phyloP scores from a whole-genome alignment of 768 basidiomycete genomes.

The Terana coerulea region DNA sequence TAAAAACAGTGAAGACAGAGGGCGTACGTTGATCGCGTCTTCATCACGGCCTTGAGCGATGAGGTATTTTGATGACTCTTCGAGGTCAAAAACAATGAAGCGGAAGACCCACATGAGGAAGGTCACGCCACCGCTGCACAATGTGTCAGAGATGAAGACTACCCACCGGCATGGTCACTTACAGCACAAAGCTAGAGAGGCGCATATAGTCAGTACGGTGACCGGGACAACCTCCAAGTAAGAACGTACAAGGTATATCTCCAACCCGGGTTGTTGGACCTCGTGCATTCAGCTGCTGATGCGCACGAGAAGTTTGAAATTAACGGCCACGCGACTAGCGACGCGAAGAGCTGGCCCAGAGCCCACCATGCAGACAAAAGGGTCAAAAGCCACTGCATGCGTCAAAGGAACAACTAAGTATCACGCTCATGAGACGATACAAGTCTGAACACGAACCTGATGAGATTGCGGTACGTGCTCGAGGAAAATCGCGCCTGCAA shows the following conservation, averaged over 20 bases:
- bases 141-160: no score
- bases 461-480: neutral
- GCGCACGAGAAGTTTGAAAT: neutral
- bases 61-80: neutral
- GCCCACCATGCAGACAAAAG: neutral
- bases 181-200: neutral
- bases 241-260: neutral
- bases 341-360: neutral
- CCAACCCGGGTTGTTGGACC: neutral
- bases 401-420: neutral
- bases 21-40: neutral
- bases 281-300: no score
- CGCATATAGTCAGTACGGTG: neutral
- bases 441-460: neutral
- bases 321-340: neutral
- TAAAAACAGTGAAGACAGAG: no score
- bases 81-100: neutral
- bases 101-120: neutral
- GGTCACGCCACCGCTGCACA: neutral
- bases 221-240: neutral
- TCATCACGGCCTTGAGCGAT: neutral
- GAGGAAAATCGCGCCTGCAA: neutral
- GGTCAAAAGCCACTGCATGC: neutral
- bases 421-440: neutral
- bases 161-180: no score